Conservation (phyloP, 2,329 filamentous ascomycete genomes). For the Thelonectria discophora region DNA sequence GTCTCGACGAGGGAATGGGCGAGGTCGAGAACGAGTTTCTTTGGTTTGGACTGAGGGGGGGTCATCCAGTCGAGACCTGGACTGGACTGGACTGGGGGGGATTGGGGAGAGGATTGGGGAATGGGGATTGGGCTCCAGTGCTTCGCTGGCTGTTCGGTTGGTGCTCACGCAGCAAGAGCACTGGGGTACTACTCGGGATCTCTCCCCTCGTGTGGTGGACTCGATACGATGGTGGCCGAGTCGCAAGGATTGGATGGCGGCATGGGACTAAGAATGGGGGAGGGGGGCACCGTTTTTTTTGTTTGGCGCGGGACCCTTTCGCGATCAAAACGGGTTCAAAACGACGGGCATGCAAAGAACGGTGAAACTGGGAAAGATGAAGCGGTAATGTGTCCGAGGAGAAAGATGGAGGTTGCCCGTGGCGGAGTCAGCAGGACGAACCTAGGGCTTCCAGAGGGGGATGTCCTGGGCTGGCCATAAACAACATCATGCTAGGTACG, state of each 20-base stretch:
- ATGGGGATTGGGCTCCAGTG: slow-evolving; percentile 16
- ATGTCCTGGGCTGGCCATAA: too few species aligned
- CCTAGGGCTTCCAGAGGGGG: too few species aligned
- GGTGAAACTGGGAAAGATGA: background rate
- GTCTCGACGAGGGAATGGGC: slow-evolving; percentile 9
- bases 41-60: too few species aligned
- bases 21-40: slow-evolving; percentile 23
- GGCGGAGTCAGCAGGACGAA: too few species aligned
- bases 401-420: too few species aligned
- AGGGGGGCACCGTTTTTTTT: slow-evolving; percentile 29
- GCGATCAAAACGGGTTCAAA: too few species aligned
- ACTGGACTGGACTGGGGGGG: too few species aligned
- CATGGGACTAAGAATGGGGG: background rate
- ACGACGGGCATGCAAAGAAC: background rate
- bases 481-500: too few species aligned
- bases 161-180: too few species aligned
- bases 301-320: slow-evolving; percentile 32
- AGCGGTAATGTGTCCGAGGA: background rate
- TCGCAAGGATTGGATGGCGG: slow-evolving; percentile 20
- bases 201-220: too few species aligned
- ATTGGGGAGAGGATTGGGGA: slow-evolving; percentile 13
- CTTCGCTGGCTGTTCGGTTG: background rate
- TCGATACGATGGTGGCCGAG: slow-evolving; percentile 33
- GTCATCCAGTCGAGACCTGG: too few species aligned
- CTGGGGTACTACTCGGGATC: too few species aligned